A percentile compares a stretch with the other conserved stretches of the same genome.
These are phyloP conservation scores for Aegilops tauschii DNA, from an alignment of 176 grass and related monocot genomes.

Conservation along the genomic window DNA sequence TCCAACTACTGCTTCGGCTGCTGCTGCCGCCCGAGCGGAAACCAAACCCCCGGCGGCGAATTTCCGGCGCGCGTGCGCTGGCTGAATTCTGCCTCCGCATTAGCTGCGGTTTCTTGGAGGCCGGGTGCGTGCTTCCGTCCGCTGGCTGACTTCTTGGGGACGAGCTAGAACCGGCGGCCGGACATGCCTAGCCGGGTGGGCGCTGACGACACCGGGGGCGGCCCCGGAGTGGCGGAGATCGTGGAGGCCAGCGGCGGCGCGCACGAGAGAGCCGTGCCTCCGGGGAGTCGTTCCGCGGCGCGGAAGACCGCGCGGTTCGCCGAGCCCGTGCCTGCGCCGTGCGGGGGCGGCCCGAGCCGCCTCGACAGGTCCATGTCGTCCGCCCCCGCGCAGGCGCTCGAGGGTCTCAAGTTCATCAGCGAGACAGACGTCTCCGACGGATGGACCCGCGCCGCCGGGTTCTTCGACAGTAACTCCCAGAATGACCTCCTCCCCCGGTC, in stretches of 20 bases:
- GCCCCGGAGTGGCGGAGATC: slow-evolving; percentile 4
- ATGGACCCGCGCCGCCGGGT: slow-evolving; percentile 48
- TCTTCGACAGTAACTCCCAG: slow-evolving; percentile 52
- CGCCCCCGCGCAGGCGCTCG: slow-evolving; percentile 66
- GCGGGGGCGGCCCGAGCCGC: background rate
- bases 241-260: slow-evolving; percentile 29
- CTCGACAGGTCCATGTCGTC: slow-evolving; percentile 38
- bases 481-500: slow-evolving; percentile 56
- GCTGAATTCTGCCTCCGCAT: too few relatives aligned
- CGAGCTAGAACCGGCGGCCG: background rate
- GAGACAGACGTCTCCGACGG: slow-evolving; percentile 42
- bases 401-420: slow-evolving; percentile 90
- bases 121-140: too few relatives aligned
- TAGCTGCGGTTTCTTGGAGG: too few relatives aligned
- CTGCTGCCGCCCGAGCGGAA: too few relatives aligned
- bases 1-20: too few relatives aligned
- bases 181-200: slow-evolving; percentile 37
- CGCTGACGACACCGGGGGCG: background rate
- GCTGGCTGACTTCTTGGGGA: background rate
- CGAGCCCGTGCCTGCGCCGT: slow-evolving; percentile 34
- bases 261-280: slow-evolving; percentile 46
- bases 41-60: too few relatives aligned
- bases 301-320: slow-evolving; percentile 68
- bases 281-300: slow-evolving; percentile 38
- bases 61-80: too few relatives aligned